Evolutionary conservation across 192 early-diverging fungal species (phyloP).

Genomic region (Podila clonocystis): DNA sequence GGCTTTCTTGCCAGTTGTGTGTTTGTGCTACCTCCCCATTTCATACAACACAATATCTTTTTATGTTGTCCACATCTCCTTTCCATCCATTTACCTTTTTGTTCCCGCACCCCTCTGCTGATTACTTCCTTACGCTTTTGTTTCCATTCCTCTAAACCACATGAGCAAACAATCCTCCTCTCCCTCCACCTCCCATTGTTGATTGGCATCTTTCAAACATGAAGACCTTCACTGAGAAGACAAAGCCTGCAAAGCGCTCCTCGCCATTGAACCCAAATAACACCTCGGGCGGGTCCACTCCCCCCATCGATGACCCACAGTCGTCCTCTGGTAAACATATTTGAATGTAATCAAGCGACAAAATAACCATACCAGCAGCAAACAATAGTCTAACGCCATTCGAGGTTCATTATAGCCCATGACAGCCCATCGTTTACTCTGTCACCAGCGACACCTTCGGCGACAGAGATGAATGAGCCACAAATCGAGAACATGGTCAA

Average conservation of each 20-base stretch:
- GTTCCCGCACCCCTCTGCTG: neutral
- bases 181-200: neutral
- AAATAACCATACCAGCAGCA: neutral
- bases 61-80: no score
- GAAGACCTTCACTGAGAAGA: constrained; percentile 33
- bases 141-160: neutral
- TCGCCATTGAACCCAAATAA: constrained; percentile 48
- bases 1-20: no score
- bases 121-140: neutral
- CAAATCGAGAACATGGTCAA: neutral
- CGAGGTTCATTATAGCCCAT: neutral
- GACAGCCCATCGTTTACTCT: constrained; percentile 34
- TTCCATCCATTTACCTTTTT: neutral
- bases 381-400: neutral
- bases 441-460: constrained; percentile 42
- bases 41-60: no score
- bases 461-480: neutral
- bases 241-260: constrained; percentile 43
- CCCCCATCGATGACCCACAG: constrained; percentile 1
- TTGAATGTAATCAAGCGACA: neutral
- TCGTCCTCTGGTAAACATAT: constrained; percentile 8
- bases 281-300: constrained; percentile 13
- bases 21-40: no score
- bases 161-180: neutral
- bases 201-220: constrained; percentile 10